Base-by-base conservation (phyloP, 371 early-diverging fungal genomes). In the Saksenaea vasiformis region DNA sequence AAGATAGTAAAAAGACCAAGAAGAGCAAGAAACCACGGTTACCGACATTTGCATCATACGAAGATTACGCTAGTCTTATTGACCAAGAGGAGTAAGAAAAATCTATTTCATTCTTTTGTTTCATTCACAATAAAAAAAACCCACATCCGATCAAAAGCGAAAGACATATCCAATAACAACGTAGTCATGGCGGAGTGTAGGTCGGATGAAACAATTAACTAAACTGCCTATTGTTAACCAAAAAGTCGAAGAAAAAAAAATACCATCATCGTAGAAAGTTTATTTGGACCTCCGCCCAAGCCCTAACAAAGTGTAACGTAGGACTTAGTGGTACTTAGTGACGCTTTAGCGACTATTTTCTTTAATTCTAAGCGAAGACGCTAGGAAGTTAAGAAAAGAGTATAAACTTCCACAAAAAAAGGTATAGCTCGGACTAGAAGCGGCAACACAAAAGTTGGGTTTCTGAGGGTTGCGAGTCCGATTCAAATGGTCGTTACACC, bases 1-100 rank as follows among this genome's bases (percentile, higher is more conserved):
- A 59, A 17, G 67, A 66, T 58, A 56, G 43, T 7, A 78, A 69
- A 76, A 87, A 87, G 74, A 79, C 81, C 61, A 80, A 80, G 74
- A 86, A 86, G 78, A 68, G 58, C 35, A 64, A 80, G 63, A 80
- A 76, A 54, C 69, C 67, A 54, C 58, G 81, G 72, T 64, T 90
- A 67, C 91, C 91, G 31, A 83, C 87, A 39, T 87, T 91, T 69
- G 91, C 87, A 17, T 85, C 89, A 22, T 84, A 81, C 67, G 91
- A 91, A 62, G 91, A 91, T 58, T 91, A 91, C 72, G 90, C 88
- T 26, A 67, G 65, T 34, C 64, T 75, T 36, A 69, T 75, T 56
- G 76, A 75, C 41, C 64, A 70, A 43, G 70, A 72, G 14, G 59
- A 54, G 4, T 60, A 70, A 54, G 60, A 67, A 47, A 37, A 68